Evolutionary conservation across 495 filamentous ascomycete genomes (phyloP).

Genomic region (Elaphomyces granulatus): DNA sequence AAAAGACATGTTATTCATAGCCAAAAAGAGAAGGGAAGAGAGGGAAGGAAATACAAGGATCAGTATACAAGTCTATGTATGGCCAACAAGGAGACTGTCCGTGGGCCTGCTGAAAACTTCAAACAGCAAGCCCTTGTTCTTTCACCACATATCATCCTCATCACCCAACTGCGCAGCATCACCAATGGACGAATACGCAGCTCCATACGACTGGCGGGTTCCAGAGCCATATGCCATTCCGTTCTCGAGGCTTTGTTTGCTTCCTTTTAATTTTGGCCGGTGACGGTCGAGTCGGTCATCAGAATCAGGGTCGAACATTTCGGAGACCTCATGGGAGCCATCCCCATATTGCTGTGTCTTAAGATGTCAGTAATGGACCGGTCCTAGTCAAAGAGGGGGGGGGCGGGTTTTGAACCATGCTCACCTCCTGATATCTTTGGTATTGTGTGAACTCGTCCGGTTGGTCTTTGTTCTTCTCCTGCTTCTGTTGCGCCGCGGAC

Average conservation of each 20-base stretch:
- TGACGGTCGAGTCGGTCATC: slow-evolving; percentile 37
- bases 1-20: neutral
- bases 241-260: slow-evolving; percentile 35
- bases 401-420: slow-evolving; percentile 5
- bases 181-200: slow-evolving; percentile 34
- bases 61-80: slow-evolving; percentile 19
- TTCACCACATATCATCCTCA: slow-evolving; percentile 44
- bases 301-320: slow-evolving; percentile 43
- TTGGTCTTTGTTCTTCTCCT: slow-evolving; percentile 50
- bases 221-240: slow-evolving; percentile 30
- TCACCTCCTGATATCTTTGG: slow-evolving; percentile 52
- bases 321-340: slow-evolving; percentile 40
- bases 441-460: slow-evolving; percentile 48
- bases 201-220: slow-evolving; percentile 31
- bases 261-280: slow-evolving; percentile 37
- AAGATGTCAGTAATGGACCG: no score
- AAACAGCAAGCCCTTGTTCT: slow-evolving; percentile 10
- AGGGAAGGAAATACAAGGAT: slow-evolving; percentile 9
- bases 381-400: neutral
- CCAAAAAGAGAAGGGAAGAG: slow-evolving; percentile 4
- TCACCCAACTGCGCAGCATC: slow-evolving; percentile 34
- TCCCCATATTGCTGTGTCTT: slow-evolving; percentile 39
- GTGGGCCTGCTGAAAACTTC: slow-evolving; percentile 16
- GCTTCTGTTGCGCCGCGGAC: slow-evolving; percentile 39
- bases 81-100: slow-evolving; percentile 24